Evolutionary conservation across 306 rosid genomes (phyloP).

Genomic region (Begonia peltatifolia): DNA sequence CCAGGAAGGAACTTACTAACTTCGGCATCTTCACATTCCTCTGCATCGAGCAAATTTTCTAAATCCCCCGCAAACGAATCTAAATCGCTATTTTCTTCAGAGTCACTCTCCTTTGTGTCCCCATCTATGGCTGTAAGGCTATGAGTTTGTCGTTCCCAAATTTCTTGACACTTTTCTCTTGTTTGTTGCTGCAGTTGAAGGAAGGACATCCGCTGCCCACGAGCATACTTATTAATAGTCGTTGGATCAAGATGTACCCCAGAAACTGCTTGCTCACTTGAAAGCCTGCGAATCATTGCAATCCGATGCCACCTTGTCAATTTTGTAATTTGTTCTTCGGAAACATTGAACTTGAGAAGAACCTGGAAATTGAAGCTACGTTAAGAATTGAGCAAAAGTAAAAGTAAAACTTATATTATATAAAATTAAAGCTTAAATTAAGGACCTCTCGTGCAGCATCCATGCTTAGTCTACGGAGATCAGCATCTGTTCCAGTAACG

Average conservation of each 20-base stretch:
- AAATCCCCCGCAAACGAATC: conserved; percentile 99
- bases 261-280: conserved; percentile 95
- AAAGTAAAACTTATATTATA: background rate
- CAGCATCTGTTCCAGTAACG: conserved; percentile 98
- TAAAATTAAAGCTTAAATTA: background rate
- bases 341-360: conserved; percentile 82
- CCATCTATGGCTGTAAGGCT: conserved; percentile 61
- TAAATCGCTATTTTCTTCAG: conserved; percentile 86
- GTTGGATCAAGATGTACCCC: conserved; percentile 94
- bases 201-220: conserved; percentile 98
- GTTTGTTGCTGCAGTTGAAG: conserved; percentile 98
- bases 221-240: conserved; percentile 90
- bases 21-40: conserved; percentile 77
- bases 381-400: conserved; percentile 3
- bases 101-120: conserved; percentile 85
- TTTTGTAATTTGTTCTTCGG: conserved; percentile 76
- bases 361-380: conserved; percentile 37
- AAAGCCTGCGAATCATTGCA: conserved; percentile 97
- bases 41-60: conserved; percentile 95
- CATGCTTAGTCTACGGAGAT: conserved; percentile 98
- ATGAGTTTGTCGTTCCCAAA: conserved; percentile 92
- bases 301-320: conserved; percentile 99
- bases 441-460: conserved; percentile 95
- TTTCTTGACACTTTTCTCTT: conserved; percentile 93
- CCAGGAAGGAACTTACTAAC: conserved; percentile 52